Conservation (phyloP, 148 eudicot species). For the Silene conica region DNA sequence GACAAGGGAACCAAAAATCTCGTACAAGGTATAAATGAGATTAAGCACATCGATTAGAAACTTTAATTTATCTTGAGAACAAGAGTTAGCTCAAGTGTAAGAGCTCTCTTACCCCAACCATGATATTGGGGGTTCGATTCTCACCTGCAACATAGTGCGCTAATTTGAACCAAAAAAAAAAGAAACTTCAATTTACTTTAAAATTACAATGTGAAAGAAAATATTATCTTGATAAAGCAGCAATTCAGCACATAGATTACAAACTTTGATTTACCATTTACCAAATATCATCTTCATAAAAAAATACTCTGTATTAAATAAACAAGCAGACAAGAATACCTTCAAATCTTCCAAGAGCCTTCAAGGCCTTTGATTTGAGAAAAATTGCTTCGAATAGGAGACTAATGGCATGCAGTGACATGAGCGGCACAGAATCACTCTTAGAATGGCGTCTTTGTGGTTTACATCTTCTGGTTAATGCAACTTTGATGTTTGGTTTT, state of each 20-base stretch:
- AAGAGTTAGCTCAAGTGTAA: no score
- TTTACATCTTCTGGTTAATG: conserved; percentile 51
- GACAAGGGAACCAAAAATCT: not conserved
- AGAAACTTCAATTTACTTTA: not conserved
- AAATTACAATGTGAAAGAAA: not conserved
- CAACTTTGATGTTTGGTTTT: conserved; percentile 51
- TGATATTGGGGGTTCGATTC: no score
- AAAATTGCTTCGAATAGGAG: conserved; percentile 76
- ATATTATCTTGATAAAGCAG: not conserved
- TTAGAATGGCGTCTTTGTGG: conserved; percentile 37
- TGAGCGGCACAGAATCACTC: conserved; percentile 45
- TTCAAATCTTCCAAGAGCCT: conserved; percentile 62
- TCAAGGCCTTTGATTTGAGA: conserved; percentile 72
- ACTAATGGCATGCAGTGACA: conserved; percentile 84
- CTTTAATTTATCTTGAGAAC: not conserved
- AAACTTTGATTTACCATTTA: not conserved
- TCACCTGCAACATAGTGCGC: no score
- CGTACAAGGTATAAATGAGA: not conserved
- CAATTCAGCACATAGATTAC: not conserved
- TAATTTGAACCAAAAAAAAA: no score
- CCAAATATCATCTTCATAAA: not conserved
- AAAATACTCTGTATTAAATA: not conserved
- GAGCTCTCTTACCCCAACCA: no score
- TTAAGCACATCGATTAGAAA: conserved; percentile 4
- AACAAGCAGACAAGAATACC: conserved; percentile 36